These are phyloP conservation scores for Rosellinia necatrix DNA, from an alignment of 2,329 filamentous ascomycete species.

Conservation along the genomic window DNA sequence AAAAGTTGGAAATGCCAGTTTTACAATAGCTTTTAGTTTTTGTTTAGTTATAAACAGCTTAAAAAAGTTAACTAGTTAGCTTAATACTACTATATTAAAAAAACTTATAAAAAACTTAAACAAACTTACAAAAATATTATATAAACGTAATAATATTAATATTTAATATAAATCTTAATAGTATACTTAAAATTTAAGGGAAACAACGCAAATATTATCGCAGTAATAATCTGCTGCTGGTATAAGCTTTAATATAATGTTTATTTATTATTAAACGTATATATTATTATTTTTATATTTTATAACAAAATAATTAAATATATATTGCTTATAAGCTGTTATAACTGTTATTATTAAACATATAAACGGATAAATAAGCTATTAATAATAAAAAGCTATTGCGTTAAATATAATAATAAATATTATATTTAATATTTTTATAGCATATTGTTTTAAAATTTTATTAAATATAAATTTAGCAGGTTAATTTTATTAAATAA, in stretches of 20 bases:
- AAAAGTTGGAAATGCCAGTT: neutral
- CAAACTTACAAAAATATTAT: slow-evolving; percentile 4
- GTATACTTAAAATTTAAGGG: neutral
- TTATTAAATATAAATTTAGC: slow-evolving; percentile 1
- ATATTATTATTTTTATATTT: slow-evolving; percentile 13
- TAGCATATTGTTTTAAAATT: neutral
- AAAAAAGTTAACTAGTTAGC: neutral
- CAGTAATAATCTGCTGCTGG: slow-evolving; percentile 1
- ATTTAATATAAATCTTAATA: neutral
- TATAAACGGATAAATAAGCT: neutral
- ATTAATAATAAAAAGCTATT: slow-evolving; percentile 9
- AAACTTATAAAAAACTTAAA: slow-evolving; percentile 6
- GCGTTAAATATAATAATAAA: slow-evolving; percentile 4
- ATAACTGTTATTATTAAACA: neutral
- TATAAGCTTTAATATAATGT: neutral
- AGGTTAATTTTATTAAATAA: slow-evolving; percentile 7
- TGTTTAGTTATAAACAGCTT: slow-evolving; percentile 2
- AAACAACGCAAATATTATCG: slow-evolving; percentile 7
- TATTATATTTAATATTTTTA: neutral
- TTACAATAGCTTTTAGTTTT: neutral
- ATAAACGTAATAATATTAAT: neutral
- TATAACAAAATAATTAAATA: slow-evolving; percentile 11
- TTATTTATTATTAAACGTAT: slow-evolving; percentile 6
- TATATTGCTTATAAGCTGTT: neutral
- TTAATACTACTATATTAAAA: slow-evolving; percentile 11